Evolutionary conservation across 2,329 filamentous ascomycete genomes (phyloP), one percentile per base, ranked within the genome.

Genomic region (Cryphonectria carpinicola): DNA sequence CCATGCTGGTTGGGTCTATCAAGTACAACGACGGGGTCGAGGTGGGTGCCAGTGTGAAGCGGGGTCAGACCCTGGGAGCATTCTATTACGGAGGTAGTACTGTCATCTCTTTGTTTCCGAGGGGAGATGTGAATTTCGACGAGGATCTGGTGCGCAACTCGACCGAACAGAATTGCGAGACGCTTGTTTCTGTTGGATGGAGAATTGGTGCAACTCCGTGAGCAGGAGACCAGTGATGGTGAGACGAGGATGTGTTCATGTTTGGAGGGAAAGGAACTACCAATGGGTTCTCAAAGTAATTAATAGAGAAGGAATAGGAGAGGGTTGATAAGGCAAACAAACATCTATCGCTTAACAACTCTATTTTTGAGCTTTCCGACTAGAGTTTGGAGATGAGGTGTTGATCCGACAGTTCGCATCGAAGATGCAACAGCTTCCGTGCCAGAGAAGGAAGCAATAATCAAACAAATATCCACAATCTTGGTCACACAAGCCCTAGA

Each of bases 31-130:
- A 73, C 19, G 81, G 78, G 37, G 74, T 81, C n/a, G 74, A 76
- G 39, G 65, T 74, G 10, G 81, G 80, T 1, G 74, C 74, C 10
- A 72, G 77, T 6, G 76, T 83, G 32, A 71, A 75, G 65, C 73
- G 81, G 66, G 82, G 81, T 1, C 79, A 83, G 70, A 82, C 81
- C 73, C 70, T 83, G 32, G 82, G 82, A 4, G 76, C 77, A 7
- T 83, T 83, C 67, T 76, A 79, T 17, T 83, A 83, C 65, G 82
- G 82, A 37, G 82, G 82, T 41, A 82, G 80, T 68, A 83, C 82
- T 3, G 81, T 83, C 10, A 81, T 83, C 58, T 77, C 81, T 58
- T 60, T 83, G 14, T 81, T 79, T 69, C 80, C 80, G 1, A 75
- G 75, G 60, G 78, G 76, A 17, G 80, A 82, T 69, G 75, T 82